Conservation (phyloP, 352 stramenopile species). For the Phytophthora fragariaefolia region DNA sequence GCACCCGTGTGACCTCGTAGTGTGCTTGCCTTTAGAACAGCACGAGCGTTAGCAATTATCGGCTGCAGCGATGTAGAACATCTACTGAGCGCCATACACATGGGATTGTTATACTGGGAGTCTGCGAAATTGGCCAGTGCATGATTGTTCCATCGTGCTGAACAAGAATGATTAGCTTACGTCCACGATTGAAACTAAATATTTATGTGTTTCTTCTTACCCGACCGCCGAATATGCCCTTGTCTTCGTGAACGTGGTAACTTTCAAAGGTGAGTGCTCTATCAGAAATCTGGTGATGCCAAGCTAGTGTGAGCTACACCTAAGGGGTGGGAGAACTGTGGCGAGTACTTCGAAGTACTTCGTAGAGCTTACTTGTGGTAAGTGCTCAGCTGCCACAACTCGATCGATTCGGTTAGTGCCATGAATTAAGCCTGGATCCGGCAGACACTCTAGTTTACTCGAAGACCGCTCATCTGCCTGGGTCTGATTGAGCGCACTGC, state of each 20-base stretch:
- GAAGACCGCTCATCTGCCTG: neutral
- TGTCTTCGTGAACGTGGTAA: slow-evolving; percentile 50
- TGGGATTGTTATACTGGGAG: slow-evolving; percentile 49
- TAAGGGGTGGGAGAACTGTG: no score
- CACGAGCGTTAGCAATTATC: no score
- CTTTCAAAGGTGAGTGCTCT: slow-evolving; percentile 49
- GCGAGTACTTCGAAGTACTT: no score
- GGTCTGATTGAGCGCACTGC: slow-evolving; percentile 8
- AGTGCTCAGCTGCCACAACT: slow-evolving; percentile 20
- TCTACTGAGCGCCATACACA: slow-evolving; percentile 39
- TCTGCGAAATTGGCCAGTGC: slow-evolving; percentile 61
- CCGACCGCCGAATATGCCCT: slow-evolving; percentile 63
- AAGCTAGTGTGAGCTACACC: neutral
- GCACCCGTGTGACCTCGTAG: slow-evolving; percentile 60
- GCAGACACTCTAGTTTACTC: slow-evolving; percentile 7
- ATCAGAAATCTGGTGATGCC: slow-evolving; percentile 36
- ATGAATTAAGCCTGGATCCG: slow-evolving; percentile 4
- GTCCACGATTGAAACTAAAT: neutral
- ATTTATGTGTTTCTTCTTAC: slow-evolving; percentile 29
- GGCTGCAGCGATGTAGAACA: no score
- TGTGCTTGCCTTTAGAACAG: slow-evolving; percentile 43
- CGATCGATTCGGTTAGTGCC: slow-evolving; percentile 24
- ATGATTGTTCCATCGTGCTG: slow-evolving; percentile 72
- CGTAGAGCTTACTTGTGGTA: slow-evolving; percentile 38
- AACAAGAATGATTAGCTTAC: neutral